phyloP scores from a whole-genome alignment of 208 protist species.

The Acanthamoeba castellanii region DNA sequence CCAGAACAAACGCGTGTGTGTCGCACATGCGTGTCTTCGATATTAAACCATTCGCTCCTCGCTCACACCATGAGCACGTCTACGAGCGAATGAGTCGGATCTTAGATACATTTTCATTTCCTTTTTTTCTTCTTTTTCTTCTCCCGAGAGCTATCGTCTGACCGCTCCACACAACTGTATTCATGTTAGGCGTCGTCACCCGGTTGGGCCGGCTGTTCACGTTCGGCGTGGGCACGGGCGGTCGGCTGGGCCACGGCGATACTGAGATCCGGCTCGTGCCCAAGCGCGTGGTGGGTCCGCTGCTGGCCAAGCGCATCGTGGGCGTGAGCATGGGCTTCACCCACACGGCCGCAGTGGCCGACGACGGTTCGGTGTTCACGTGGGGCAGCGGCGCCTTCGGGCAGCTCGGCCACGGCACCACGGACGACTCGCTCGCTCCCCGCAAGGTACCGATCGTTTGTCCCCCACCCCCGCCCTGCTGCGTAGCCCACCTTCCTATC shows the following conservation, averaged over 20 bases:
- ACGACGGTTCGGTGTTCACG: slow-evolving; percentile 37
- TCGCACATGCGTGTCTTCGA: neutral
- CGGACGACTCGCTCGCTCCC: neutral
- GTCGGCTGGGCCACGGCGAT: slow-evolving; percentile 27
- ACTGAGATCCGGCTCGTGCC: neutral
- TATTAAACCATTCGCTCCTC: slow-evolving; percentile 14
- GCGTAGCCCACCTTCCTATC: neutral
- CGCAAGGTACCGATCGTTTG: neutral
- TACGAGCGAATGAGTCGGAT: neutral
- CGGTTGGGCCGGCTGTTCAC: neutral
- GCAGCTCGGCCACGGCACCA: slow-evolving; percentile 35
- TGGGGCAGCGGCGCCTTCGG: slow-evolving; percentile 57
- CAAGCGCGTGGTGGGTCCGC: slow-evolving; percentile 29
- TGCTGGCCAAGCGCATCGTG: neutral
- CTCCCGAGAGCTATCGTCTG: neutral
- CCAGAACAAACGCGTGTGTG: neutral
- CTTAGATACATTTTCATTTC: slow-evolving; percentile 22
- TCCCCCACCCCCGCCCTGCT: neutral
- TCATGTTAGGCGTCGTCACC: neutral
- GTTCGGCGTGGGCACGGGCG: neutral
- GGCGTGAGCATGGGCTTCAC: slow-evolving; percentile 42
- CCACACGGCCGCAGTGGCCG: neutral
- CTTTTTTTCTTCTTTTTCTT: neutral
- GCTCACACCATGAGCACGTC: too few species aligned
- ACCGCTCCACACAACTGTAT: neutral